phyloP scores from a whole-genome alignment of 306 rosid species.

The Gastrolobium bilobum region DNA sequence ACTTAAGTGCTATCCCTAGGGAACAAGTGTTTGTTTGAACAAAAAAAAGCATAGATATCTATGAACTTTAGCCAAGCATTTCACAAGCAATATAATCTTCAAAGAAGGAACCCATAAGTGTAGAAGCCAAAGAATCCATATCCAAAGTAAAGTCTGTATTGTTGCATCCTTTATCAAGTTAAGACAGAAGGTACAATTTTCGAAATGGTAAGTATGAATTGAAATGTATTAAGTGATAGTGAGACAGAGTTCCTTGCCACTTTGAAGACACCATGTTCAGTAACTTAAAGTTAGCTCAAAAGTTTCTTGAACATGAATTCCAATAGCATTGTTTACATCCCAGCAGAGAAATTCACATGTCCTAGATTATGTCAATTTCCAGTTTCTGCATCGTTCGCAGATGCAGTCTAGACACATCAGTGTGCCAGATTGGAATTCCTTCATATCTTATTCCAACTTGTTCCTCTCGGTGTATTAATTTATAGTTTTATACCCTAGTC shows the following conservation, averaged over 20 bases:
- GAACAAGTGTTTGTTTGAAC: not conserved
- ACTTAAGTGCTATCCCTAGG: not conserved
- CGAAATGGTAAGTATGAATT: not conserved
- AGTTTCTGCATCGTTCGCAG: not conserved
- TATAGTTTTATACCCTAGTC: not conserved
- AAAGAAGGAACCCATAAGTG: not conserved
- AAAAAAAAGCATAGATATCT: not conserved
- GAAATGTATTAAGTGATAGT: not conserved
- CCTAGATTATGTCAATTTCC: not conserved
- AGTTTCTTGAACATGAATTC: conserved; percentile 3
- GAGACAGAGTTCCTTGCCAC: not conserved
- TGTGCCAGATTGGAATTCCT: conserved; percentile 7
- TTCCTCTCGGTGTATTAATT: not conserved
- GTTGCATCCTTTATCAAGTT: not conserved
- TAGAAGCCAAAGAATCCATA: not conserved
- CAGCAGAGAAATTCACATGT: not conserved
- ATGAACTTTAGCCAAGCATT: conserved; percentile 3
- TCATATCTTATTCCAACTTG: not conserved
- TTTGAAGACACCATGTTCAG: not conserved
- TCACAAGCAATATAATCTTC: conserved; percentile 27
- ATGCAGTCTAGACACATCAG: conserved; percentile 29
- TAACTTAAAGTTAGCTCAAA: not conserved
- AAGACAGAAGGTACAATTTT: not conserved
- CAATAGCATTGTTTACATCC: not conserved
- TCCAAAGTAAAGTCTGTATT: not conserved